Evolutionary conservation across 768 basidiomycete genomes (phyloP), one percentile per base, ranked within the genome.

Genomic region (Kwoniella dejecticola): DNA sequence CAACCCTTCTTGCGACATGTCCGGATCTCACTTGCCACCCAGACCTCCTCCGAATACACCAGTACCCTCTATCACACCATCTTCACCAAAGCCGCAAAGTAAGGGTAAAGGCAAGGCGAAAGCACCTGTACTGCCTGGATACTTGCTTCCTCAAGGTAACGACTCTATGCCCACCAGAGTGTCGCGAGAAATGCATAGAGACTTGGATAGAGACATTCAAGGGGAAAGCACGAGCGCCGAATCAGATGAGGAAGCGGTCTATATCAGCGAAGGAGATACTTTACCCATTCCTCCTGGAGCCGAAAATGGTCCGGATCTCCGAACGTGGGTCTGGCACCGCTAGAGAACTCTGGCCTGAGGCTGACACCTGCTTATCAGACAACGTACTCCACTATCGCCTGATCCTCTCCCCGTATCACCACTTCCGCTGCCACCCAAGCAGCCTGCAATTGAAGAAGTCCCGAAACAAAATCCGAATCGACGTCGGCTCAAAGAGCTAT

Each of bases 21-120:
- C 33, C 7, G 7, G 33, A 7, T 15, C 15, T 36, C 33, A 36
- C 7, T 36, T 15, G 33, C 33, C 33, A 36, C 15, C 33, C 33
- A 36, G 15, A 36, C 7, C 33, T 36, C 33, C 33, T 15, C 15
- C 33, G 7, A 36, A 36, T 36, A 36, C 33, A 36, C 33, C 33
- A 7, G 15, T 15, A 36, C 15, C n/a, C 33, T 36, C 7, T 36
- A 36, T 36, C 33, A 36, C n/a, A 36, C 33, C 33, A 36, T 36
- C 33, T 36, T 36, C 33, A 36, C 33, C 15, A 36, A 36, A 36
- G 33, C 33, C n/a, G 42, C 13, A 44, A n/a, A 23, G 24, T 13
- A 47, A 47, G 24, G 46, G 46, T 7, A 47, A 47, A 47, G 46
- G 46, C 15, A 47, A 47, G 27, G 46, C 26, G 23, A 47, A 47